Conservation (phyloP, 2,329 filamentous ascomycete genomes). For the Sporothrix humicola region DNA sequence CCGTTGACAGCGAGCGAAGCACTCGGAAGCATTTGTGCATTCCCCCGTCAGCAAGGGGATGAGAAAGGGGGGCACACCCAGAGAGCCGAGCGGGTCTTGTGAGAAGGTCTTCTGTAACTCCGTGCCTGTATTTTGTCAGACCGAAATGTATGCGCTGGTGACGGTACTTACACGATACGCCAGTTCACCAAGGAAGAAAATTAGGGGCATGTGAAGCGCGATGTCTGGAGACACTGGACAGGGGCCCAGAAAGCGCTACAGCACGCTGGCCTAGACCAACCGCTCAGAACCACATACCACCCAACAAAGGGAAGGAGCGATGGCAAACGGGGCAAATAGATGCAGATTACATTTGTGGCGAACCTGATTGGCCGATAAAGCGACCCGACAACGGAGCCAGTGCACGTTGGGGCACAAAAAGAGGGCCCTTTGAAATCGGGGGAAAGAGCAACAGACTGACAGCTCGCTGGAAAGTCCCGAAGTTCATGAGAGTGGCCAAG, state of each 20-base stretch:
- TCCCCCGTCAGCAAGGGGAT: conserved; percentile 1
- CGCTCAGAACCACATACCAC: not conserved
- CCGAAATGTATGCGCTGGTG: too few relatives aligned
- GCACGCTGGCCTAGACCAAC: not conserved
- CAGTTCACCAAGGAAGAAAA: not conserved
- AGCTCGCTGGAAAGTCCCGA: not conserved
- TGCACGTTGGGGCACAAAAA: conserved; percentile 5
- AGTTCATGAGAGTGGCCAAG: not conserved
- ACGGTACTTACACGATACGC: not conserved
- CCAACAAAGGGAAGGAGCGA: conserved; percentile 18
- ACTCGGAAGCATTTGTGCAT: not conserved
- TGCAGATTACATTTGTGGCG: conserved; percentile 31
- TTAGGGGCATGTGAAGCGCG: conserved; percentile 18
- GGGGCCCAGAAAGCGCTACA: not conserved
- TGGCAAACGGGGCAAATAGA: conserved; percentile 17
- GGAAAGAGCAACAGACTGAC: not conserved
- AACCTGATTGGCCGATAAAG: conserved; percentile 23
- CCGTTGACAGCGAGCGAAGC: not conserved
- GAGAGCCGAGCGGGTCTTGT: not conserved
- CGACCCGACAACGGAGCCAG: conserved; percentile 30
- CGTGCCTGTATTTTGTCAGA: not conserved
- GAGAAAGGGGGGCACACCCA: not conserved
- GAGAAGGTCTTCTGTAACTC: not conserved
- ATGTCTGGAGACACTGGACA: too few relatives aligned
- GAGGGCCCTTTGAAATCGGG: not conserved